phyloP scores from a whole-genome alignment of 2,329 filamentous ascomycete genomes.

The Periconia sp. region DNA sequence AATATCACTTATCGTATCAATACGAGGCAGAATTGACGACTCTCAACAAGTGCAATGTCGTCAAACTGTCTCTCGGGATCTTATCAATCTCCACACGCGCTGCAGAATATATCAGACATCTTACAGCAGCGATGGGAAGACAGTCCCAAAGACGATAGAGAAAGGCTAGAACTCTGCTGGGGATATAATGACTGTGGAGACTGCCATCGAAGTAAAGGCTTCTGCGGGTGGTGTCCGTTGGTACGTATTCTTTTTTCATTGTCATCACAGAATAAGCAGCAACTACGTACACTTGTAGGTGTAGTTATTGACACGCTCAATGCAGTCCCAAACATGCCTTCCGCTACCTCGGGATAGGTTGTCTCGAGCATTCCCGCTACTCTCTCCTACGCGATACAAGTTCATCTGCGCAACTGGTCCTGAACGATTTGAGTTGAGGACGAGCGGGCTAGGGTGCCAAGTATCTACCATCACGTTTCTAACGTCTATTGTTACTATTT shows the following conservation, averaged over 20 bases:
- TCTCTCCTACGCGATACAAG: conserved; percentile 42
- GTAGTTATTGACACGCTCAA: background rate
- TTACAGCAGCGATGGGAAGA: conserved; percentile 26
- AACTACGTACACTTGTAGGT: background rate
- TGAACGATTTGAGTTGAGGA: conserved; percentile 51
- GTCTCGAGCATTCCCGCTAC: conserved; percentile 41
- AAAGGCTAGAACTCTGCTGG: conserved; percentile 37
- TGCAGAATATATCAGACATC: conserved; percentile 25
- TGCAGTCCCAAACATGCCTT: conserved; percentile 47
- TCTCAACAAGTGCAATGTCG: background rate
- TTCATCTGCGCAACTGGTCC: conserved; percentile 39
- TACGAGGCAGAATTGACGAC: too few relatives aligned
- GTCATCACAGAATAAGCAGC: too few relatives aligned
- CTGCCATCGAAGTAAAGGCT: conserved; percentile 35
- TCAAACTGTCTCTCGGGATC: conserved; percentile 17
- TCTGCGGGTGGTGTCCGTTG: conserved; percentile 50
- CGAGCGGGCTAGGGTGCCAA: conserved; percentile 47
- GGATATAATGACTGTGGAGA: conserved; percentile 40
- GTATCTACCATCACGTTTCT: conserved; percentile 51
- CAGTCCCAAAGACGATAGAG: conserved; percentile 32
- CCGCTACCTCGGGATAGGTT: conserved; percentile 43
- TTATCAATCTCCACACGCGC: conserved; percentile 2
- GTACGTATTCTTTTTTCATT: conserved; percentile 24
- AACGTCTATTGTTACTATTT: conserved; percentile 46
- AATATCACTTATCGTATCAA: too few relatives aligned